Base-by-base conservation (phyloP, 106 monocot species). In the Dendrobium officinale region DNA sequence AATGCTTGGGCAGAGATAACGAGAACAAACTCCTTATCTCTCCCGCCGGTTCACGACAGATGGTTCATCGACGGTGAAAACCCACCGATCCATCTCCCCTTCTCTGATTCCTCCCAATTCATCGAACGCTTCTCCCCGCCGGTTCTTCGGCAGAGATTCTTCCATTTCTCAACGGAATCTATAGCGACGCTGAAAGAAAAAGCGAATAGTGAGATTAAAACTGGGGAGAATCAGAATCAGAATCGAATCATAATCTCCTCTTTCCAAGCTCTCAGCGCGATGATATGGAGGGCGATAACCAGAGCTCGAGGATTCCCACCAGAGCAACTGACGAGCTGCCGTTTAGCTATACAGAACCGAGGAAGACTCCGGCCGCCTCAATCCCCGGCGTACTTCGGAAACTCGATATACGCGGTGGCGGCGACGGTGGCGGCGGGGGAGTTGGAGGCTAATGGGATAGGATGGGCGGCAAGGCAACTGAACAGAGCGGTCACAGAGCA, bases 311-410 rank as follows among this genome's bases (percentile, higher is more conserved):
- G 82, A 2, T 43, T 90, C 15, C 68, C 75, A 15, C n/a, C 79
- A 0, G 85, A 79, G 7, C 80, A 90, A 66, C 19, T 8, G 26
- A 90, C 86, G 0, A 55, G 27, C 44, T 95, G 81, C 77, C 54
- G 77, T 7, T 1, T 88, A 20, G 85, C 92, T 40, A 75, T 82
- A 43, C 58, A 93, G 33, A 80, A 86, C 84, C 82, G 96, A 7
- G 15, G 44, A 20, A 77, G 96, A 55, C 83, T 96, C 6, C 84
- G 75, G 11, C 96, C 93, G 13, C 77, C 79, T 9, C 81, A 90
- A 2, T 78, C 93, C 1, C 44, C 81, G 6, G 75, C 81, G 64
- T 93, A 96, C 84, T 93, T 96, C 66, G 96, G 96, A 78, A 90
- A 90, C 81, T 84, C 85, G 27, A 83, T 87, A 77, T 72, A 84